Percentiles rank a stretch among this genome's conserved stretches.
These are phyloP conservation scores for Apostasia ramifera DNA, from an alignment of 106 monocot species.

Conservation along the genomic window DNA sequence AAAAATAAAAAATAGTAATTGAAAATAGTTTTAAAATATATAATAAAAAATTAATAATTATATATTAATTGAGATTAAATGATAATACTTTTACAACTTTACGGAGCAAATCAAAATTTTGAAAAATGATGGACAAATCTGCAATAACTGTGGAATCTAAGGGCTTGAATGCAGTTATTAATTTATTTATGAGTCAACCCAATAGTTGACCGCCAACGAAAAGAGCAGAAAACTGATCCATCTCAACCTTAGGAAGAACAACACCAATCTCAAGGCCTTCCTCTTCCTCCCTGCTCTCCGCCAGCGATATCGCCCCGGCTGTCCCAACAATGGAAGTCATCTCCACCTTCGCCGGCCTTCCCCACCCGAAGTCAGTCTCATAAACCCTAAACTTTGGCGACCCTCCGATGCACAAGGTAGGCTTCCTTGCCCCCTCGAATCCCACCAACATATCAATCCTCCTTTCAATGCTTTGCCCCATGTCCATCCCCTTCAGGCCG, in stretches of 20 bases:
- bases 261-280: slow-evolving; percentile 43
- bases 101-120: no score
- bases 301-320: slow-evolving; percentile 21
- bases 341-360: slow-evolving; percentile 34
- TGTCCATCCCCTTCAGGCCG: background rate
- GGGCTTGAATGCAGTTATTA: no score
- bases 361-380: slow-evolving; percentile 41
- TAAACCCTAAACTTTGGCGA: slow-evolving; percentile 34
- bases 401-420: slow-evolving; percentile 10
- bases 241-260: slow-evolving; percentile 5
- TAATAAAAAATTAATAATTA: no score
- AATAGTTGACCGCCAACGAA: no score
- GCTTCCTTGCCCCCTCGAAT: background rate
- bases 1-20: no score
- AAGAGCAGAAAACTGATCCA: background rate
- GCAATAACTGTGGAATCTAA: no score
- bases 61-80: no score
- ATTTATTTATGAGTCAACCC: no score
- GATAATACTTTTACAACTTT: no score
- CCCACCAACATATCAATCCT: background rate
- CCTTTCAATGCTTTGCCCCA: background rate
- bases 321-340: slow-evolving; percentile 9
- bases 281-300: slow-evolving; percentile 18
- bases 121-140: no score
- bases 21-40: no score